Base-by-base conservation (phyloP, 768 basidiomycete genomes). In the Boletus vinaceobasis region DNA sequence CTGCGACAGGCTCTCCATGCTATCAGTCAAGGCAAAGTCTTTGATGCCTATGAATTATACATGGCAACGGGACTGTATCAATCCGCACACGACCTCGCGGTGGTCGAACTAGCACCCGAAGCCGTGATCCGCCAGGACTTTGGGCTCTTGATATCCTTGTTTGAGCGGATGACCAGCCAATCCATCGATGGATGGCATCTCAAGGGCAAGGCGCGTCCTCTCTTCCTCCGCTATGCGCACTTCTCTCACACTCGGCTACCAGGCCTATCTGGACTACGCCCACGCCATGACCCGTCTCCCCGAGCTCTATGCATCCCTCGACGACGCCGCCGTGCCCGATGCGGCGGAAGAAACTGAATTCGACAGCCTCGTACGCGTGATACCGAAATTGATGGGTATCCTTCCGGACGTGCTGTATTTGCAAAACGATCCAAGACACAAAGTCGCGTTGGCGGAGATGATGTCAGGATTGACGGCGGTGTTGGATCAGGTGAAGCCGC, bases 61-160 rank as follows among this genome's bases (percentile, higher is more conserved):
- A 73, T 91, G 46, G 67, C 81, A 27, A 92, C 92, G 2, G 83
- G 83, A 19, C 68, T 84, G 33, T 87, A 84, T 58, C 79, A 85
- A 53, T 72, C 82, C 5, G 94, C 96, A 1, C 94, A 97, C 65
- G 81, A 85, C 45, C 76, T 98, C 40, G 90, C 90, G n/a, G 77
- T 95, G 31, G 71, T 77, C n/a, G 86, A 94, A 56, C 80, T 99
- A 8, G 91, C 89, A 7, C 90, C 93, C 1, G 96, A 98, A 59
- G 91, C 88, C 0, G 77, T 97, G 51, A 78, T 98, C 31, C 61
- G 74, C 21, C 68, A 76, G 40, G 78, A 79, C 61, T 60, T 78
- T 8, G 80, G 78, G 3, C 75, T 96, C 13, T 71, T 97, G 23
- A 75, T 76, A 35, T 77, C 77, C n/a, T 68, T 98, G 23, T 90